Conservation (phyloP, 805 yeast species). For the Schizosaccharomyces octosporus region DNA sequence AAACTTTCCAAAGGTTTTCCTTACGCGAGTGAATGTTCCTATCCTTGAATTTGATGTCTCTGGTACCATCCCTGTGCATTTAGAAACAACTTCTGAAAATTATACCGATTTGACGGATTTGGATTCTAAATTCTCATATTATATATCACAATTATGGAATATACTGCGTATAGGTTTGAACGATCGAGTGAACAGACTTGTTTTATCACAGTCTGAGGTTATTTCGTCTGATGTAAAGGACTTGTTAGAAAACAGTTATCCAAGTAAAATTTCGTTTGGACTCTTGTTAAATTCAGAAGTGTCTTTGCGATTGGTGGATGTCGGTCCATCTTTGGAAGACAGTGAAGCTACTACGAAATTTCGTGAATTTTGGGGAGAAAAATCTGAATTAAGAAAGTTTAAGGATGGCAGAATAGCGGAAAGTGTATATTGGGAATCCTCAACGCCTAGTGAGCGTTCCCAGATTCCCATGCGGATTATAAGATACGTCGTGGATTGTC, state of each 20-base stretch:
- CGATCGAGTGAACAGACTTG: constrained; percentile 16
- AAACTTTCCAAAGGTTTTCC: constrained; percentile 52
- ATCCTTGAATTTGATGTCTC: constrained; percentile 37
- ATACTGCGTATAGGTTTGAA: constrained; percentile 11
- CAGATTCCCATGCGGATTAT: constrained; percentile 44
- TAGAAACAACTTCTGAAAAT: not conserved
- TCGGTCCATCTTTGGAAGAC: constrained; percentile 49
- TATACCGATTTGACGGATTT: not conserved
- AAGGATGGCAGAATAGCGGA: constrained; percentile 79
- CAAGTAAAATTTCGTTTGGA: constrained; percentile 22
- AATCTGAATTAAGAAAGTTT: constrained; percentile 67
- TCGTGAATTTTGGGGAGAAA: constrained; percentile 71
- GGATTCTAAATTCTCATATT: not conserved
- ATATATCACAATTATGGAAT: not conserved
- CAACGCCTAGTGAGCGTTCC: constrained; percentile 16
- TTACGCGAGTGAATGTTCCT: constrained; percentile 27
- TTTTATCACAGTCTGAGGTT: constrained; percentile 15
- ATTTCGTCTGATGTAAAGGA: constrained; percentile 5
- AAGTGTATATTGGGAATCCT: constrained; percentile 60
- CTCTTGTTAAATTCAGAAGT: constrained; percentile 43
- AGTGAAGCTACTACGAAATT: constrained; percentile 40
- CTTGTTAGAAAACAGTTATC: constrained; percentile 7
- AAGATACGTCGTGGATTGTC: constrained; percentile 36
- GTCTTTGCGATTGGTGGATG: constrained; percentile 60
- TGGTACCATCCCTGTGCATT: constrained; percentile 24